A percentile compares a stretch with the other conserved stretches of the same genome.
Evolutionary conservation across 768 basidiomycete genomes (phyloP).

Genomic region (Boletus rubescentipes): DNA sequence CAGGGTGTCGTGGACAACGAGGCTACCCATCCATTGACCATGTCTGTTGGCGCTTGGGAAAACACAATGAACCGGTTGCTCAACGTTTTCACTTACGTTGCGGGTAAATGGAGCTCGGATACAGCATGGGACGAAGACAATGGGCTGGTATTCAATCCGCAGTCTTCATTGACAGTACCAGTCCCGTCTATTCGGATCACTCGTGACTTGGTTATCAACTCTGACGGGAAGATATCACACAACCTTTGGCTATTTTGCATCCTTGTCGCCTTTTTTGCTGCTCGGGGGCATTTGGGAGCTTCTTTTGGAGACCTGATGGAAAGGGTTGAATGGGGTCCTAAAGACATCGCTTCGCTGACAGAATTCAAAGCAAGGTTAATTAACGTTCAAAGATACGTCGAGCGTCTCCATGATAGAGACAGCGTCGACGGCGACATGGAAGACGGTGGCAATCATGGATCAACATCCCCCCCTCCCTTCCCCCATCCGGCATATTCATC

Average conservation of each 20-base stretch:
- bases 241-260: constrained; percentile 48
- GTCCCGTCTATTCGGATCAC: constrained; percentile 7
- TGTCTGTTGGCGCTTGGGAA: constrained; percentile 15
- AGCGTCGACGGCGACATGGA: constrained; percentile 18
- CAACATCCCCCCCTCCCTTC: constrained; percentile 17
- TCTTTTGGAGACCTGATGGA: constrained; percentile 15
- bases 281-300: constrained; percentile 8
- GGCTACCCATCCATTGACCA: constrained; percentile 1
- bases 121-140: constrained; percentile 28
- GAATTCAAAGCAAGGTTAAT: constrained; percentile 27
- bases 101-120: constrained; percentile 23
- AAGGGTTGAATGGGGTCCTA: constrained; percentile 14
- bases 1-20: constrained; percentile 20
- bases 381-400: constrained; percentile 23
- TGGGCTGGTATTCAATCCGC: constrained; percentile 27
- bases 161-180: constrained; percentile 17
- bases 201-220: constrained; percentile 40
- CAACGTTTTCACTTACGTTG: constrained; percentile 21
- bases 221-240: constrained; percentile 52
- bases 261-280: constrained; percentile 26
- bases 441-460: constrained; percentile 23
- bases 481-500: constrained; percentile 21
- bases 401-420: constrained; percentile 20
- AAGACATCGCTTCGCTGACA: constrained; percentile 12
- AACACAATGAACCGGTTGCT: constrained; percentile 12